Conservation (phyloP, 495 filamentous ascomycete genomes). For the Neurospora sp. region DNA sequence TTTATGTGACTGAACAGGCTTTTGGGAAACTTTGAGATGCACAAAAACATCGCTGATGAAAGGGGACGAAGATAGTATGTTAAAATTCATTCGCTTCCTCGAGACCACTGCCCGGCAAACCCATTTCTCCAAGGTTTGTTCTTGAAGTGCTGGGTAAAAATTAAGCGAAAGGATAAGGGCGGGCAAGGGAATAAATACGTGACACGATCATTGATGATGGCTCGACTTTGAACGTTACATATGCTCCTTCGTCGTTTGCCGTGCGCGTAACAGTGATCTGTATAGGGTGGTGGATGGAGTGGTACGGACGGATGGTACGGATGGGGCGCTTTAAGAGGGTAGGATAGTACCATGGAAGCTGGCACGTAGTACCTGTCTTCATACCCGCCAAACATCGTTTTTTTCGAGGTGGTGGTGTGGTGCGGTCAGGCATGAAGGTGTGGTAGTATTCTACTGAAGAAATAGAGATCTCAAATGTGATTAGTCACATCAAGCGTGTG, state of each 20-base stretch:
- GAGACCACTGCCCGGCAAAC: background rate
- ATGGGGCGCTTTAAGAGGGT: background rate
- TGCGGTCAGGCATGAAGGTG: background rate
- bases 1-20: background rate
- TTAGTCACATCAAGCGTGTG: background rate
- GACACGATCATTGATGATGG: background rate
- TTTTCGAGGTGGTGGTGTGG: background rate
- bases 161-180: background rate
- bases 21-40: background rate
- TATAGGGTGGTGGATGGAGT: background rate
- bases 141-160: background rate
- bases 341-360: background rate
- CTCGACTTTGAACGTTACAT: background rate
- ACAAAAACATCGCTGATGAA: background rate
- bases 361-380: background rate
- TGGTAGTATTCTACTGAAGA: background rate
- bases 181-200: background rate
- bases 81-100: background rate
- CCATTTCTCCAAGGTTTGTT: background rate
- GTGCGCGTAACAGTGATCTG: background rate
- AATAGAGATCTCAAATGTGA: background rate
- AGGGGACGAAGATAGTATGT: background rate
- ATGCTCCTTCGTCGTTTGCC: background rate
- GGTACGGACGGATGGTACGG: background rate
- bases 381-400: background rate